phyloP scores from a whole-genome alignment of 192 early-diverging fungal species.

The Coemansia sp. region DNA sequence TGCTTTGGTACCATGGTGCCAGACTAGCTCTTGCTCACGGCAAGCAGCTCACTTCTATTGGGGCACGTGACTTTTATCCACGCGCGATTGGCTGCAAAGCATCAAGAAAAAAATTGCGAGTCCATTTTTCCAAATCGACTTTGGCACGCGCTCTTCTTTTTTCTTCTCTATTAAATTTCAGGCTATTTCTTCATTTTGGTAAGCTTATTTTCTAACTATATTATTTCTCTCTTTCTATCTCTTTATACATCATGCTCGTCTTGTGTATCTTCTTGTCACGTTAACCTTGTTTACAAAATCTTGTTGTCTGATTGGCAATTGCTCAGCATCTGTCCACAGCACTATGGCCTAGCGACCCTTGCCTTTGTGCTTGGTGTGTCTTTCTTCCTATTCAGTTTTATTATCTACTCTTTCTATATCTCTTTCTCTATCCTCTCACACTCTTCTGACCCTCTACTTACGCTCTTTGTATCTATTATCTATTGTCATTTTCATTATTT shows the following conservation, averaged over 20 bases:
- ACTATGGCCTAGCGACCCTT: constrained; percentile 7
- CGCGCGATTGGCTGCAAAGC: constrained; percentile 1
- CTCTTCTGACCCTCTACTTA: neutral
- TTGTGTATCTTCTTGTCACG: neutral
- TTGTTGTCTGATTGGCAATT: constrained; percentile 1
- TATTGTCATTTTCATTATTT: constrained; percentile 4
- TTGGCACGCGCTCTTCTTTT: neutral
- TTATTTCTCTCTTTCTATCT: neutral
- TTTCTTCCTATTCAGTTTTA: constrained; percentile 5
- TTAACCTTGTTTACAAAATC: neutral
- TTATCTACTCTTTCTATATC: neutral
- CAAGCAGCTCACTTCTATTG: too few relatives aligned
- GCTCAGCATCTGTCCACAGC: constrained; percentile 1
- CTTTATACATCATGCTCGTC: constrained; percentile 9
- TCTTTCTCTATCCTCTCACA: neutral
- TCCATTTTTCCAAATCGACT: neutral
- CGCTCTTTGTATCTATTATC: constrained; percentile 4
- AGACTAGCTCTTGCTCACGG: too few relatives aligned
- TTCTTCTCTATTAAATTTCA: constrained; percentile 13
- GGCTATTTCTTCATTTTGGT: constrained; percentile 27
- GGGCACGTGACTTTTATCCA: neutral
- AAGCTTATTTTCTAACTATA: constrained; percentile 21
- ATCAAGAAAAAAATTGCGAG: neutral
- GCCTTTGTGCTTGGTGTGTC: neutral
- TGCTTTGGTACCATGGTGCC: too few relatives aligned